phyloP scores from a whole-genome alignment of 2,329 filamentous ascomycete species.

The Coniella lustricola region DNA sequence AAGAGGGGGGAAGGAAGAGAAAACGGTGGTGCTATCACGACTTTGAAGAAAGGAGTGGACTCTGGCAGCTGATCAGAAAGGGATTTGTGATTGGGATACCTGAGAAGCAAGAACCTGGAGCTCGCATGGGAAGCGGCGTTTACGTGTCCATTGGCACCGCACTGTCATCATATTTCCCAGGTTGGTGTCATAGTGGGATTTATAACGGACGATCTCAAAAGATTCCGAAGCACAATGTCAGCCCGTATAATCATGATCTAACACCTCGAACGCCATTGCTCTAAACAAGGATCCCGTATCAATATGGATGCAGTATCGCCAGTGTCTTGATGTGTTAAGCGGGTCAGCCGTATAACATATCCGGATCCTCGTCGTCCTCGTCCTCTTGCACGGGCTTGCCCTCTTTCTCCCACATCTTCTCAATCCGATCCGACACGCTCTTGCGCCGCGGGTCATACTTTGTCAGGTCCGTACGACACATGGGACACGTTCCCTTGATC shows the following conservation, averaged over 20 bases:
- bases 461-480: slow-evolving; percentile 54
- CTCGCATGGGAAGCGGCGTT: background rate
- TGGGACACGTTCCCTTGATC: slow-evolving; percentile 57
- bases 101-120: background rate
- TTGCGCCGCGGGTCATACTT: slow-evolving; percentile 25
- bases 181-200: background rate
- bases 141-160: background rate
- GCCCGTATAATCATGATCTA: background rate
- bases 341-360: slow-evolving; percentile 38
- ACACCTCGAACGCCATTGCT: slow-evolving; percentile 6
- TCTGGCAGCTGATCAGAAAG: no score
- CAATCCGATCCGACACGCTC: slow-evolving; percentile 7
- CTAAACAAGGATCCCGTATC: background rate
- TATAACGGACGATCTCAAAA: background rate
- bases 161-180: background rate
- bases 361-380: slow-evolving; percentile 46
- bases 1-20: background rate
- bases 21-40: background rate
- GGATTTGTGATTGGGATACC: background rate
- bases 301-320: background rate
- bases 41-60: no score
- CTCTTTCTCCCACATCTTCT: slow-evolving; percentile 34
- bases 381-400: slow-evolving; percentile 40
- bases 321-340: no score
- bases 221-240: background rate